A percentile compares a stretch with the other conserved stretches of the same genome.
phyloP scores from a whole-genome alignment of 163 green algal species.

The Botryococcus braunii region DNA sequence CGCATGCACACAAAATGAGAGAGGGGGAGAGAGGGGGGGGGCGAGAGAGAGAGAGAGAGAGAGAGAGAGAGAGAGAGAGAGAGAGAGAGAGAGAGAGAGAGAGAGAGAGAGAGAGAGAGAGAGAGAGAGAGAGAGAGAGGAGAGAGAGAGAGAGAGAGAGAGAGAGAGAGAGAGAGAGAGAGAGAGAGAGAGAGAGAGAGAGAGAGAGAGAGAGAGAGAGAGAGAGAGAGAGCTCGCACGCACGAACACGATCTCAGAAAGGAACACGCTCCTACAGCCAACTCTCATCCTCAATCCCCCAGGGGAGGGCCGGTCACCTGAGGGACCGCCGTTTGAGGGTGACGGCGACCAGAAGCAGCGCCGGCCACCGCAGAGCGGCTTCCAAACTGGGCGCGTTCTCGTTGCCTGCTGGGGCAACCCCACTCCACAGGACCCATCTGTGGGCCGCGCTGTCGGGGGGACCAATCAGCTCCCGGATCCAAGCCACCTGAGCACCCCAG shows the following conservation, averaged over 20 bases:
- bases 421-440: neutral
- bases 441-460: neutral
- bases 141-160: neutral
- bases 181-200: neutral
- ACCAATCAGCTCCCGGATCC: too few relatives aligned
- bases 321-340: constrained; percentile 22
- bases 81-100: too few relatives aligned
- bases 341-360: constrained; percentile 27
- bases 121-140: too few relatives aligned
- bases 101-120: too few relatives aligned
- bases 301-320: constrained; percentile 6
- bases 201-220: neutral
- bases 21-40: neutral
- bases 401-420: neutral
- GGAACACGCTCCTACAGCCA: neutral
- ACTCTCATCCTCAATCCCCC: neutral
- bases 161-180: neutral
- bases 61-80: too few relatives aligned
- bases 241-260: neutral
- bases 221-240: neutral
- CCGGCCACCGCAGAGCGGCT: constrained; percentile 24
- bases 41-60: neutral
- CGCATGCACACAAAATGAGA: constrained; percentile 4
- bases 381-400: constrained; percentile 12
- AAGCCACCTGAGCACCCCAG: constrained; percentile 10